Evolutionary conservation across 768 basidiomycete genomes (phyloP).

Genomic region (Tricholomella constricta): DNA sequence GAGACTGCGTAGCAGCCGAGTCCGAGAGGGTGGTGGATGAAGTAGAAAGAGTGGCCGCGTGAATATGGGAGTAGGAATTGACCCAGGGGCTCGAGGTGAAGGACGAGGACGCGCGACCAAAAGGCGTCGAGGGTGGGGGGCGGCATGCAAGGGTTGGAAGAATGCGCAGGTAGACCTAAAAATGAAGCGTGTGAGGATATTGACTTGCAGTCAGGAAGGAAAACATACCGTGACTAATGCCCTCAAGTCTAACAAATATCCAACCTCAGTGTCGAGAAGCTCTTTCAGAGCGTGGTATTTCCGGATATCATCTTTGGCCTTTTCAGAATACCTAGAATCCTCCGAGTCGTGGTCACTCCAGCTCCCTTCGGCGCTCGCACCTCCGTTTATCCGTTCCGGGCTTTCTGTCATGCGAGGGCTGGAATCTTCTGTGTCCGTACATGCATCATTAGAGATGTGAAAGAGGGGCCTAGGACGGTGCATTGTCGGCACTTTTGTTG

Average conservation of each 20-base stretch:
- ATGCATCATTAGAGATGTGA: constrained; percentile 30
- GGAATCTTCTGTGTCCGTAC: constrained; percentile 32
- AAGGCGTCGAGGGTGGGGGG: constrained; percentile 37
- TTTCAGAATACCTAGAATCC: constrained; percentile 32
- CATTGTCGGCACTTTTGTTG: constrained; percentile 6
- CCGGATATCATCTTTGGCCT: constrained; percentile 47
- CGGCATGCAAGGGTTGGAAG: constrained; percentile 52
- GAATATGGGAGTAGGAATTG: constrained; percentile 42
- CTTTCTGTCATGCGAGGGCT: constrained; percentile 15
- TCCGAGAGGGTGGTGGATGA: constrained; percentile 30
- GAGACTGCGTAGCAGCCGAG: constrained; percentile 17
- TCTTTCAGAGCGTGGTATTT: constrained; percentile 81
- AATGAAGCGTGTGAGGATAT: constrained; percentile 1
- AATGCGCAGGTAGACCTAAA: constrained; percentile 66
- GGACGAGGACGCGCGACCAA: constrained; percentile 43
- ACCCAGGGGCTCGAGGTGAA: constrained; percentile 48
- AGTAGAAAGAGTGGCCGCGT: constrained; percentile 24
- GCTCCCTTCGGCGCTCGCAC: constrained; percentile 26
- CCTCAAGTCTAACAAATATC: constrained; percentile 79
- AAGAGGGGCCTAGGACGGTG: constrained; percentile 32
- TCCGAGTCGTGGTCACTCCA: constrained; percentile 29
- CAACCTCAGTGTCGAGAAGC: constrained; percentile 80
- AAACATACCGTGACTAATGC: constrained; percentile 69
- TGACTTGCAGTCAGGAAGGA: neutral
- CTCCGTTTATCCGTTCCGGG: constrained; percentile 20